Percentiles rank a stretch among this genome's conserved stretches.
phyloP scores from a whole-genome alignment of 2,329 filamentous ascomycete species.

The Torrubiella hemipterigena region DNA sequence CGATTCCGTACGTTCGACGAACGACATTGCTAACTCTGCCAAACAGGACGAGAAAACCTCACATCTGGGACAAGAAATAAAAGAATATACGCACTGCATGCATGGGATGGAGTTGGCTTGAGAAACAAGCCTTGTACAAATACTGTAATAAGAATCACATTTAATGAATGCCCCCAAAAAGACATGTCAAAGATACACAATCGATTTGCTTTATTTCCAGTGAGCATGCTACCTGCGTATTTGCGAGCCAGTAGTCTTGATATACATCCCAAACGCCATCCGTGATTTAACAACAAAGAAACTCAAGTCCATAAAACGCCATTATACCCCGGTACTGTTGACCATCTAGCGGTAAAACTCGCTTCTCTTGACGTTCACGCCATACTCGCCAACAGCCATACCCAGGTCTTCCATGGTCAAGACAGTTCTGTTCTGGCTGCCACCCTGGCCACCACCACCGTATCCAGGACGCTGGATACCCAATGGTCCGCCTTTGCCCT shows the following conservation, averaged over 20 bases:
- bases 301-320: slow-evolving; percentile 11
- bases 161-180: too few relatives aligned
- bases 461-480: slow-evolving; percentile 70
- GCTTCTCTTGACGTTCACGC: slow-evolving; percentile 91
- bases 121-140: too few relatives aligned
- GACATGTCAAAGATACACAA: not conserved
- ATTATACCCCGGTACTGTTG: slow-evolving; percentile 6
- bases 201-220: not conserved
- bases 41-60: slow-evolving; percentile 45
- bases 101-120: too few relatives aligned
- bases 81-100: too few relatives aligned
- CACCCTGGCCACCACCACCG: slow-evolving; percentile 80
- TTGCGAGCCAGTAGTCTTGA: too few relatives aligned
- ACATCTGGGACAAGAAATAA: slow-evolving; percentile 33
- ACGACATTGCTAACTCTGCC: not conserved
- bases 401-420: slow-evolving; percentile 97
- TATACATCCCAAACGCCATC: not conserved
- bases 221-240: slow-evolving; percentile 9
- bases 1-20: not conserved
- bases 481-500: slow-evolving; percentile 46
- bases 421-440: slow-evolving; percentile 82
- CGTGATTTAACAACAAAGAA: slow-evolving; percentile 3
- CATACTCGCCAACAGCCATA: slow-evolving; percentile 96
- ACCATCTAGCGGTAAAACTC: slow-evolving; percentile 74
- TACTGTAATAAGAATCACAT: too few relatives aligned